Base-by-base conservation (phyloP, 1,284 basidiomycete genomes). In the Pseudozyma sp. region DNA sequence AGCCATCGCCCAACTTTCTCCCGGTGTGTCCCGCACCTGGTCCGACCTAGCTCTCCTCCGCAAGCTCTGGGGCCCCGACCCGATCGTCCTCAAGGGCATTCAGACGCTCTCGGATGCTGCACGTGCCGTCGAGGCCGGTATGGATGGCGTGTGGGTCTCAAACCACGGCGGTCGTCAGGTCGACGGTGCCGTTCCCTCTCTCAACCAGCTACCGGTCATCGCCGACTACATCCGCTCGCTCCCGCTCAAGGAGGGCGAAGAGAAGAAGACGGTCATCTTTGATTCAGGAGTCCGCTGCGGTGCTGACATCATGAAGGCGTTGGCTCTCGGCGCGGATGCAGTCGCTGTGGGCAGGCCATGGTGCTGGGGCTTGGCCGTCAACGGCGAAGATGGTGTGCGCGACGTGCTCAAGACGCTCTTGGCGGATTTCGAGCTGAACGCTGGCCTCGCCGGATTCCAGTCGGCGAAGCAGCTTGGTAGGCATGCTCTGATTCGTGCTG, bases 161-260 rank as follows among this genome's bases (percentile, higher is more conserved):
- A 80, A 81, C 54, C 81, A 83, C 60, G 81, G 81, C 17, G 81
- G 81, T 4, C 68, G 81, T 24, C 81, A 83, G 55, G 79, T 83
- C 24, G 78, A 81, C 52, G 81, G 78, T 11, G 79, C 81, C 4
- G 68, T 80, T 1, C 65, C 62, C 9, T 75, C 75, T 14, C 65
- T 83, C 37, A 68, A 68, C 30, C 68, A 68, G 24, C 67, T 83
- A 2, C 68, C 66, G 11, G 53, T 67, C 31, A 79, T 82, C 44
- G 63, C 75, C 11, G 54, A 70, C 17, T 67, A 70, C 51, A 55
- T 75, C 46, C 62, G 72, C 55, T 51, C 67, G 11, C 55, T 63
- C 10, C 57, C 57, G 2, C 43, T 45, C 50, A 50, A 52, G 17
- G 59, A 65, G 33, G 66, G 50, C 48, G 59, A 72, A 50, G 69